Evolutionary conservation across 352 stramenopile species (phyloP), one percentile per base, ranked within the genome.

Genomic region (Blastocystis hominis): DNA sequence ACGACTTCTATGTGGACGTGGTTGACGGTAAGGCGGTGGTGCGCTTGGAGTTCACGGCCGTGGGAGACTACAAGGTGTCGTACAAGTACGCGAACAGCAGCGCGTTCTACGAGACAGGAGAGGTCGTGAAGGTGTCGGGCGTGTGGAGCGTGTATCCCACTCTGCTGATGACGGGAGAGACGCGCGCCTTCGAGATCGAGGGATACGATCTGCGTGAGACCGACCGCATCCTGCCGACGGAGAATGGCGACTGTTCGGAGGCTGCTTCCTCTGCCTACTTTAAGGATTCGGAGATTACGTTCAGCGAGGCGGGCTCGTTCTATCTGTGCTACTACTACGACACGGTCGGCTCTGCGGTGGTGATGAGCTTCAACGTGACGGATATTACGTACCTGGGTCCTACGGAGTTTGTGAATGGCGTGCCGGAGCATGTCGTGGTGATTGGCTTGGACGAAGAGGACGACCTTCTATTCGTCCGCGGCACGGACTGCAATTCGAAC

Each of bases 321-420:
- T 50, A 6, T 15, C 50, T 84, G 53, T 84, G 72, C 56, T 84
- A 84, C 72, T 84, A 84, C 72, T 84, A 84, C 50, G 55, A 50
- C 24, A 61, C 3, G 3, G 72, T 84, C 13, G 72, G 72, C 30
- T 44, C 47, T 24, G 30, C 54, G 20, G 50, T 69, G 17, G 50
- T 84, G n/a, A 30, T 42, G 30, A 34, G 46, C 44, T 36, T 69
- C 15, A 2, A 10, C 24, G 72, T 84, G 46, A 56, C 20, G 20
- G 38, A 64, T 20, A 68, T 84, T 7, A 46, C n/a, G 46, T 84
- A 84, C 50, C 7, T 47, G n/a, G 72, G 72, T 68, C 36, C 72
- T 63, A 53, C 38, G n/a, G 72, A 36, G 24, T 84, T 84, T 24
- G 72, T 84, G 47, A 84, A 68, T 40, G 72, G 72, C 34, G 72